phyloP scores from a whole-genome alignment of 2,329 filamentous ascomycete genomes.

The Lasiodiplodia citricola region DNA sequence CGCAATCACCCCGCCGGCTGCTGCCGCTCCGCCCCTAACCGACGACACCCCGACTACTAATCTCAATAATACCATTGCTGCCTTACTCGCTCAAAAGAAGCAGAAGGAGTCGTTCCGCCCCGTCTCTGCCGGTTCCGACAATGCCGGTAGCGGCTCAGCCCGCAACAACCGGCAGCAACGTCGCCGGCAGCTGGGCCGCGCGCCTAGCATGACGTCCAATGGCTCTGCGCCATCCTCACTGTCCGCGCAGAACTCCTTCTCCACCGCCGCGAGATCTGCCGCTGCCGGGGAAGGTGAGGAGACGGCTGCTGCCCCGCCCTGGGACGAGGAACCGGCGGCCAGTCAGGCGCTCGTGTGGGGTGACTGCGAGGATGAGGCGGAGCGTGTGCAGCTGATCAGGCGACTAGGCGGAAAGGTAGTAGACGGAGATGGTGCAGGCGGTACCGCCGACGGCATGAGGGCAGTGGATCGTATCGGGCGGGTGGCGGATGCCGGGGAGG shows the following conservation, averaged over 20 bases:
- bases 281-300: background rate
- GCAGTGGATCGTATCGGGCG: constrained; percentile 40
- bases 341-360: constrained; percentile 46
- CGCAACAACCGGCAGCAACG: constrained; percentile 11
- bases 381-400: constrained; percentile 43
- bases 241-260: background rate
- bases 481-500: constrained; percentile 41
- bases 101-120: constrained; percentile 5
- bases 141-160: background rate
- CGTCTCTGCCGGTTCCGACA: constrained; percentile 8
- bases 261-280: background rate
- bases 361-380: constrained; percentile 41
- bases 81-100: constrained; percentile 30
- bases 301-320: background rate
- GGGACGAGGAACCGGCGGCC: constrained; percentile 29
- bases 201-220: constrained; percentile 8
- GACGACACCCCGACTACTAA: background rate
- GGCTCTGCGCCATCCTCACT: constrained; percentile 7
- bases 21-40: constrained; percentile 9
- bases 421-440: constrained; percentile 28
- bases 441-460: constrained; percentile 17
- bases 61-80: constrained; percentile 30
- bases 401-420: constrained; percentile 43
- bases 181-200: constrained; percentile 23
- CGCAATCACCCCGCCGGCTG: background rate